Evolutionary conservation across 345 rosid genomes (phyloP), one percentile per base, ranked within the genome.

Genomic region (Murraya koenigii): DNA sequence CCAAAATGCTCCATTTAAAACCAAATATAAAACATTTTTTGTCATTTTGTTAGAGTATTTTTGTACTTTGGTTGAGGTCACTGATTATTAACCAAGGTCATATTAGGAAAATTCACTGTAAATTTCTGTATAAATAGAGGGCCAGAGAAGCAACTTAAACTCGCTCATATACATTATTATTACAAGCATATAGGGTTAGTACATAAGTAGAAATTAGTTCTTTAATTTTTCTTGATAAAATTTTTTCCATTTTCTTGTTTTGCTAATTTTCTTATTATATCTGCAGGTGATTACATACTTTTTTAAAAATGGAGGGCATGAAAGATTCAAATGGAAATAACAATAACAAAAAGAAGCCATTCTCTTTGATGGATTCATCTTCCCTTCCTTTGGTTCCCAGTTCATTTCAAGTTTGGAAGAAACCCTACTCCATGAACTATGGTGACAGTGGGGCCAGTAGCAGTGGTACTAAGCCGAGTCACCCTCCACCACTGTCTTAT

Each of bases 351-450:
- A 17, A 52, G 7, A 17, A 52, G 56, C 22, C 56, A 52, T 52
- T 52, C 56, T 52, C 56, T 52, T 52, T 17, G 56, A 52, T 52
- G 56, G 56, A 52, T 52, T 52, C 56, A 52, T 52, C 56, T 52
- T 52, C 22, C n/a, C 8, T 36, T 23, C 70, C 82, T 72, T 35
- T 47, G 23, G 68, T 61, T 3, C 49, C 78, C 1, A 13, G 7
- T 28, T 30, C 82, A 35, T 62, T 56, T 70, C 82, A 74, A 14
- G 78, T 2, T 1, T 60, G 61, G 77, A 67, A 38, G 32, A 81
- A 72, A 49, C 81, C 82, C 63, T 23, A 28, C 61, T 56, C 30
- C 67, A 36, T 62, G 84, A 47, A 25, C 59, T 19, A 32, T 20
- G 59, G 11, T 52, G 66, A n/a, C 35, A 69, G 1, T 11, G 58